Evolutionary conservation across 495 filamentous ascomycete species (phyloP), one percentile per base, ranked within the genome.

Genomic region (Podospora conica): DNA sequence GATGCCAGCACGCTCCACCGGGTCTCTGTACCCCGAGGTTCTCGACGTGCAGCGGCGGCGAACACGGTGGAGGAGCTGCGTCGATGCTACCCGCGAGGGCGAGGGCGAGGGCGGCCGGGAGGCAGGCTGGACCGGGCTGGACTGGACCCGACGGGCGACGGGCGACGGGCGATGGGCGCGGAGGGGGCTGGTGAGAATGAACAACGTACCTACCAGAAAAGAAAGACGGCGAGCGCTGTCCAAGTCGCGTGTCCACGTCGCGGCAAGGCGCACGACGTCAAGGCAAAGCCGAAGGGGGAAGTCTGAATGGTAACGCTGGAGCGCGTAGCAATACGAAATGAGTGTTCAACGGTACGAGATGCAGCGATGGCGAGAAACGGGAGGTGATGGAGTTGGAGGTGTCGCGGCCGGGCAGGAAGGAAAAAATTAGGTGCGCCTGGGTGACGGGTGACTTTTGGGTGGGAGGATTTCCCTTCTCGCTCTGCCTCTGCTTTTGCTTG

Each of bases 361-460:
- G 71, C 63, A 73, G 69, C 55, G 67, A 68, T 59, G 59, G 62
- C 64, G 67, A 65, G 64, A 64, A 69, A 56, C 61, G 66, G 56
- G 66, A 69, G 61, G 54, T 65, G 71, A n/a, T 66, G 65, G 63
- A 70, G 66, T 68, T 67, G 65, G 63, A 70, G 66, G 67, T 67
- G 72, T 74, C 69, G 71, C 72, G 67, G 69, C 65, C 40, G 40
- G 40, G 40, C 66, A 66, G 68, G 68, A 73, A 58, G 71, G 71
- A 72, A 76, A 76, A 76, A 68, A 70, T 74, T 75, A 66, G 69
- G 73, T 74, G 71, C 73, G 71, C 70, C 71, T 61, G 65, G 70
- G 65, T 60, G 70, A 67, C 69, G 65, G 70, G 65, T 60, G 70
- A 67, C 69, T 69, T 48, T 64, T 65, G 69, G 64, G 65, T 71